Percentiles rank a stretch among this genome's conserved stretches.
These are phyloP conservation scores for Penicillium polonicum DNA, from an alignment of 2,329 filamentous ascomycete species.

Conservation along the genomic window DNA sequence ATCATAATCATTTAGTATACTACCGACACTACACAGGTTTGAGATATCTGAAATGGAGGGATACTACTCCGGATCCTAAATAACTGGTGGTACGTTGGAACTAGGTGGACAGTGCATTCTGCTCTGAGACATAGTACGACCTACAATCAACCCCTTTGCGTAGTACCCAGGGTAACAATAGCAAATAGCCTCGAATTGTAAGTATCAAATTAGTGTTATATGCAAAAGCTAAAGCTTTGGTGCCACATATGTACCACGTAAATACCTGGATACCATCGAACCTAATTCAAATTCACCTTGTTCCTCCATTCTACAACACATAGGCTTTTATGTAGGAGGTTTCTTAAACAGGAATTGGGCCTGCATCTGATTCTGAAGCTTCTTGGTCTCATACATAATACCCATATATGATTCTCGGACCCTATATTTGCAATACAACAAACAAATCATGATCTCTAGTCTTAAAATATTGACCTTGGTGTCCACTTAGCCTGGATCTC, in stretches of 20 bases:
- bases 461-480: not conserved
- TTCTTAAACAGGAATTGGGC: not conserved
- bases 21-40: not conserved
- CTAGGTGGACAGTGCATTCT: not conserved
- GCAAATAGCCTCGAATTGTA: not conserved
- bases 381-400: not conserved
- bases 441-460: not conserved
- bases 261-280: too few relatives aligned
- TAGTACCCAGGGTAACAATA: not conserved
- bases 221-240: not conserved
- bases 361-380: not conserved
- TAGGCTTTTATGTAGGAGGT: not conserved
- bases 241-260: not conserved
- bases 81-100: not conserved
- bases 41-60: not conserved
- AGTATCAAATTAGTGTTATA: not conserved
- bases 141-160: not conserved
- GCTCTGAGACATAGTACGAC: not conserved
- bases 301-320: not conserved
- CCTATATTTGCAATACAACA: not conserved
- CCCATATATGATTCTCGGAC: not conserved
- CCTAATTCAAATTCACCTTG: not conserved
- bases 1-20: not conserved
- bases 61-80: not conserved
- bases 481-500: not conserved